These are phyloP conservation scores for Eucalyptus dawsonii DNA, from an alignment of 345 rosid species.

Conservation along the genomic window DNA sequence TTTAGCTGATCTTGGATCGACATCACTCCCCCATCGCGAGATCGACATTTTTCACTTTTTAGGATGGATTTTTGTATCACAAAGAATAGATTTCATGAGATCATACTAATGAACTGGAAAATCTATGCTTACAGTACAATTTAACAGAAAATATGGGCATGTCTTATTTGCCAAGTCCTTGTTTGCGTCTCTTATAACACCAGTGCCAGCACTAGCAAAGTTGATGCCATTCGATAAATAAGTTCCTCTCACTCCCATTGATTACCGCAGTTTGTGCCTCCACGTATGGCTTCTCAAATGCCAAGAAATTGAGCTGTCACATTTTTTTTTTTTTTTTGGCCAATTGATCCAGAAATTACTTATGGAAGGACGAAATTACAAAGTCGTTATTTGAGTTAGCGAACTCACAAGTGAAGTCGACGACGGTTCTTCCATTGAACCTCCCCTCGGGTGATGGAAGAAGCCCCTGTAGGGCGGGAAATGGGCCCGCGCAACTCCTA, in stretches of 20 bases:
- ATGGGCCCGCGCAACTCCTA: background rate
- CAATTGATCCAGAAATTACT: background rate
- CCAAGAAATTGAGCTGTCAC: background rate
- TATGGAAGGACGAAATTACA: background rate
- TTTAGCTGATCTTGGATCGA: background rate
- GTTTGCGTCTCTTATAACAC: too few species aligned
- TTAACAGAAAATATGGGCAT: too few species aligned
- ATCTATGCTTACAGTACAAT: too few species aligned
- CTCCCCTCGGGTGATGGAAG: background rate
- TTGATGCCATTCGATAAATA: background rate
- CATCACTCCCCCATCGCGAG: background rate
- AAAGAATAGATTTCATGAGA: background rate
- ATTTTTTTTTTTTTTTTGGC: too few species aligned
- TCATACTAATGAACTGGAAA: too few species aligned
- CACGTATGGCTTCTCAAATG: background rate
- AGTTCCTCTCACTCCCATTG: background rate
- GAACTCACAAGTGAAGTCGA: background rate
- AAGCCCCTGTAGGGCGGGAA: background rate
- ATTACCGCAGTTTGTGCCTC: background rate
- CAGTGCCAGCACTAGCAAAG: background rate
- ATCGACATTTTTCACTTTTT: background rate
- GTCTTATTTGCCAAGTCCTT: too few species aligned
- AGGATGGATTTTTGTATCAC: background rate
- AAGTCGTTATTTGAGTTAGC: too few species aligned
- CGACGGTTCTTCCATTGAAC: background rate